phyloP scores from a whole-genome alignment of 768 basidiomycete genomes.

The Neoboletus magnificus region DNA sequence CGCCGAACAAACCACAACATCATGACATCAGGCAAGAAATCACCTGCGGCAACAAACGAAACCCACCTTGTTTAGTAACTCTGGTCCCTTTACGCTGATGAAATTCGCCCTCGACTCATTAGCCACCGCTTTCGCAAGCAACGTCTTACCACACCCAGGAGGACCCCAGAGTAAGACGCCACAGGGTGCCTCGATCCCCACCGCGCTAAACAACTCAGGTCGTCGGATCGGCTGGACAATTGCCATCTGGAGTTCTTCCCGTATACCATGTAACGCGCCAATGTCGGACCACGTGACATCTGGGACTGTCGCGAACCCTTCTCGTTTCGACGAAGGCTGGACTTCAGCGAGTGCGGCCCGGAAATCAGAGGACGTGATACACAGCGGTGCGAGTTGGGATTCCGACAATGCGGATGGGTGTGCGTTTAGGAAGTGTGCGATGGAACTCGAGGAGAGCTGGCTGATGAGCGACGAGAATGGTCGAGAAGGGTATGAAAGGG shows the following conservation, averaged over 20 bases:
- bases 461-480: constrained; percentile 38
- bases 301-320: constrained; percentile 96
- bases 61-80: constrained; percentile 90
- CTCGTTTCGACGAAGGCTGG: constrained; percentile 94
- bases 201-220: constrained; percentile 82
- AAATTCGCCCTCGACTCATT: constrained; percentile 96
- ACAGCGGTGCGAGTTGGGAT: constrained; percentile 75
- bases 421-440: constrained; percentile 84
- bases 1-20: not conserved
- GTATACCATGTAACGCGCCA: constrained; percentile 80
- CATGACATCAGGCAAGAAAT: not conserved
- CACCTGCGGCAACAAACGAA: not conserved
- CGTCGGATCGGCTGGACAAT: constrained; percentile 92
- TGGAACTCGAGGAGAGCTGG: constrained; percentile 58
- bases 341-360: constrained; percentile 76
- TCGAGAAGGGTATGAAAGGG: constrained; percentile 11
- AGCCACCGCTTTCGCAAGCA: constrained; percentile 97
- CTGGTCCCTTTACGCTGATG: constrained; percentile 97
- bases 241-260: constrained; percentile 95
- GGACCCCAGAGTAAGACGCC: constrained; percentile 99
- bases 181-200: constrained; percentile 89
- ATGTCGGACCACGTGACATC: constrained; percentile 95
- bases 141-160: constrained; percentile 95
- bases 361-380: constrained; percentile 82
- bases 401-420: constrained; percentile 80